Conservation (phyloP, 2,329 filamentous ascomycete species). For the Rachicladosporium sp. region DNA sequence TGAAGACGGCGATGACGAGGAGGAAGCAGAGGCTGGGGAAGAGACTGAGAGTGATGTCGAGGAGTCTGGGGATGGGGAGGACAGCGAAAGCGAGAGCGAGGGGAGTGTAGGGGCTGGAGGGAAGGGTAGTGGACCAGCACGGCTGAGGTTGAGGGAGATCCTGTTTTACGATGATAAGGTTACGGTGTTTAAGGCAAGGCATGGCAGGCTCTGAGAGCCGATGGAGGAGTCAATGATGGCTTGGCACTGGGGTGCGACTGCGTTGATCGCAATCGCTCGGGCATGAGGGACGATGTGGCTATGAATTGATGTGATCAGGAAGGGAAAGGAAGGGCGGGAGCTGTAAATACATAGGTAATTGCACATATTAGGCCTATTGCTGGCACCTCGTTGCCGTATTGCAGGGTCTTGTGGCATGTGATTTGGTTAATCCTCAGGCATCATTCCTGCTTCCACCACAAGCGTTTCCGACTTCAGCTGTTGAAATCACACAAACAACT, state of each 20-base stretch:
- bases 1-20: slow-evolving; percentile 35
- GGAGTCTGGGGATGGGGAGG: slow-evolving; percentile 23
- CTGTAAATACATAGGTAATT: neutral
- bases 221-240: no score
- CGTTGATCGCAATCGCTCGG: neutral
- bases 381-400: no score
- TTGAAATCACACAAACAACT: no score
- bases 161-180: slow-evolving; percentile 77
- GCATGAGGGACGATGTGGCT: no score
- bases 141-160: slow-evolving; percentile 61
- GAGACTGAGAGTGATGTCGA: slow-evolving; percentile 33
- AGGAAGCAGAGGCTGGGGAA: slow-evolving; percentile 28
- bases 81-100: slow-evolving; percentile 20
- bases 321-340: no score
- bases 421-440: no score
- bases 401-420: no score
- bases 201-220: slow-evolving; percentile 34
- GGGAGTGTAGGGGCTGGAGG: slow-evolving; percentile 3
- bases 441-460: no score
- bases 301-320: no score
- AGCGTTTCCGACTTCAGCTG: no score
- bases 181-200: slow-evolving; percentile 65
- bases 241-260: neutral
- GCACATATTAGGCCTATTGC: no score
- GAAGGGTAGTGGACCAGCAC: slow-evolving; percentile 12